Evolutionary conservation across 331 rosid species (phyloP).

Genomic region (Malus hybrid): DNA sequence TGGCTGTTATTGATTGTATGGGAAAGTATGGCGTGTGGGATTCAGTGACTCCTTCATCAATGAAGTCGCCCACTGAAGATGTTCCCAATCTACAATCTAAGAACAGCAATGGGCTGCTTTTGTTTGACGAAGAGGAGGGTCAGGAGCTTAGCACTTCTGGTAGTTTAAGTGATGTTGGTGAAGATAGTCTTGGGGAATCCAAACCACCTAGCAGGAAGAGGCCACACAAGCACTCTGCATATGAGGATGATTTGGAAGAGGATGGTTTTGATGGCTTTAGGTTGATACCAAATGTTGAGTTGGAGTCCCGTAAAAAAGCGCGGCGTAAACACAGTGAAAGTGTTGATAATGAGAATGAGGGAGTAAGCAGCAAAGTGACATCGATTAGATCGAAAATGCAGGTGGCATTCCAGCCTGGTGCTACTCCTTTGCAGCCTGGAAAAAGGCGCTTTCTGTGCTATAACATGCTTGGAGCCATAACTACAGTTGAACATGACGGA

Average conservation of each 20-base stretch:
- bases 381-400: slow-evolving; percentile 52
- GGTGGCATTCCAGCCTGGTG: slow-evolving; percentile 87
- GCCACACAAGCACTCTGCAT: slow-evolving; percentile 38
- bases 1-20: slow-evolving; percentile 75
- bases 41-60: slow-evolving; percentile 74
- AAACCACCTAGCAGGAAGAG: slow-evolving; percentile 75
- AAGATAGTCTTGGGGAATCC: slow-evolving; percentile 49
- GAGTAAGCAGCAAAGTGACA: slow-evolving; percentile 24
- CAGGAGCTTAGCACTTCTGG: slow-evolving; percentile 47
- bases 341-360: slow-evolving; percentile 32
- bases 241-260: slow-evolving; percentile 41
- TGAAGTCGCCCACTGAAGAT: slow-evolving; percentile 91
- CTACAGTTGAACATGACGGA: slow-evolving; percentile 73
- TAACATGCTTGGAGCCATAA: slow-evolving; percentile 87
- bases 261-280: slow-evolving; percentile 36
- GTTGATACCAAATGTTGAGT: slow-evolving; percentile 44
- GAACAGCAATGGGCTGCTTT: slow-evolving; percentile 65
- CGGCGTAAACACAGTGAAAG: slow-evolving; percentile 36
- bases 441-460: slow-evolving; percentile 85
- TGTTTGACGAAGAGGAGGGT: slow-evolving; percentile 77
- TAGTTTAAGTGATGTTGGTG: slow-evolving; percentile 74
- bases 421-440: slow-evolving; percentile 73
- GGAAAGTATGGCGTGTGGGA: slow-evolving; percentile 96
- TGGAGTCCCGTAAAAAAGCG: slow-evolving; percentile 49
- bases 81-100: slow-evolving; percentile 46